Conservation (phyloP, 139 green algal species). For the Haematococcus sp. region DNA sequence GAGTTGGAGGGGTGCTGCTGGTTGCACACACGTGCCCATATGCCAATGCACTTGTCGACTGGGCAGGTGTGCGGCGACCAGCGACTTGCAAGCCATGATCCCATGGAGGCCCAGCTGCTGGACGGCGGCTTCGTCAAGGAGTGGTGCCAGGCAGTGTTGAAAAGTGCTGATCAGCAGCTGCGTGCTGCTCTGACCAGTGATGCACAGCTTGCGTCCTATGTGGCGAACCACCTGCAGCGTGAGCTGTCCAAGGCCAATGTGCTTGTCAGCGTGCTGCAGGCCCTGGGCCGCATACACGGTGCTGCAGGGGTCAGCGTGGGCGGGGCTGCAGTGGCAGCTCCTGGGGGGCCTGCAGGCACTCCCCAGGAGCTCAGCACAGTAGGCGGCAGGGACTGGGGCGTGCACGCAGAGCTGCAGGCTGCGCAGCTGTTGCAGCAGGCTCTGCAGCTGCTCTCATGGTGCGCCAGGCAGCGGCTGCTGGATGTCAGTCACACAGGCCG, state of each 20-base stretch:
- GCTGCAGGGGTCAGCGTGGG: not conserved
- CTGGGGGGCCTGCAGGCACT: not conserved
- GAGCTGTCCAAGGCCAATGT: constrained; percentile 29
- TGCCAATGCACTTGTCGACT: no score
- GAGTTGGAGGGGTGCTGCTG: no score
- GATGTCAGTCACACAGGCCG: constrained; percentile 17
- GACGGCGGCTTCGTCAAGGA: constrained; percentile 56
- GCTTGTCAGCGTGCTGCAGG: constrained; percentile 31
- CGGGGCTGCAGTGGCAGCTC: not conserved
- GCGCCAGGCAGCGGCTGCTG: not conserved
- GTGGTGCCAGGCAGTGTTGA: constrained; percentile 20
- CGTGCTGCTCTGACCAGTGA: constrained; percentile 9
- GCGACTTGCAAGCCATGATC: constrained; percentile 46
- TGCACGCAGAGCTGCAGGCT: not conserved
- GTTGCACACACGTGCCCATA: not conserved
- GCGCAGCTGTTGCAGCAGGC: not conserved
- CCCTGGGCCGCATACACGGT: constrained; percentile 27
- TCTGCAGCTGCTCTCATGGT: constrained; percentile 25
- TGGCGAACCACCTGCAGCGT: constrained; percentile 16
- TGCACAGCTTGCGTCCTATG: not conserved
- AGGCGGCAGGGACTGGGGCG: not conserved
- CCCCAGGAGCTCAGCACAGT: no score
- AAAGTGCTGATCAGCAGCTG: constrained; percentile 11
- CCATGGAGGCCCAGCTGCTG: constrained; percentile 49
- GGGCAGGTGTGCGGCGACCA: constrained; percentile 30